Base-by-base conservation (phyloP, 192 early-diverging fungal genomes). In the Gamsiella multidivaricata region DNA sequence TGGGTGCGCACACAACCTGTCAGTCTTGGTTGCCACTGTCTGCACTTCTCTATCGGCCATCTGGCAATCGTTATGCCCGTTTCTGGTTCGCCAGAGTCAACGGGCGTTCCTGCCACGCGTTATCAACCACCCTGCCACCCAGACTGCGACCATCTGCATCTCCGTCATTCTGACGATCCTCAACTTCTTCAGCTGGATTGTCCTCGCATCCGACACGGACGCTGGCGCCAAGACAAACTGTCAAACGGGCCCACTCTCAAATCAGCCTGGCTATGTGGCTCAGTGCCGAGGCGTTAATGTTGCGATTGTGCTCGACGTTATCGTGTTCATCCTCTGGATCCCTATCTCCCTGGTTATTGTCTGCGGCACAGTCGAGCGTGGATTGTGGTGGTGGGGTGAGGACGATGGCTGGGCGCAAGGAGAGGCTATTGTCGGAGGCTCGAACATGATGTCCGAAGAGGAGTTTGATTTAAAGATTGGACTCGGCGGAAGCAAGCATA, bases 371-470 rank as follows among this genome's bases (percentile, higher is more conserved):
- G 63, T 78, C 29, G 73, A 78, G 26, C 73, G 73, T 57, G 73
- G 73, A 26, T 34, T 78, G 29, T 78, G 73, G 73, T 78, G 73
- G 73, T 78, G 73, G 73, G 73, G 73, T 9, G 73, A 78, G 53
- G 73, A 78, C 31, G 73, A 78, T 29, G 73, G 73, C 20, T 72
- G 70, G 54, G 73, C 73, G 7, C 65, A 78, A 12, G 45, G 20
- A 1, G 65, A 68, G 17, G 32, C 65, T 26, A 58, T 57, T 25
- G 54, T 63, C 18, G 53, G 59, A 42, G 73, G 73, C 15, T 62
- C 73, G 2, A 78, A 78, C 39, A 63, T 78, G 65, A 78, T 78
- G 73, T 78, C 73, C 14, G 73, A 78, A n/a, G 73, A 78, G 39
- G 73, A 78, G 26, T 78, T 78, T 57, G 73, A 78, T 46, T 53